Evolutionary conservation across 1,284 basidiomycete genomes (phyloP).

Genomic region (Cystobasidiaceae sp.): DNA sequence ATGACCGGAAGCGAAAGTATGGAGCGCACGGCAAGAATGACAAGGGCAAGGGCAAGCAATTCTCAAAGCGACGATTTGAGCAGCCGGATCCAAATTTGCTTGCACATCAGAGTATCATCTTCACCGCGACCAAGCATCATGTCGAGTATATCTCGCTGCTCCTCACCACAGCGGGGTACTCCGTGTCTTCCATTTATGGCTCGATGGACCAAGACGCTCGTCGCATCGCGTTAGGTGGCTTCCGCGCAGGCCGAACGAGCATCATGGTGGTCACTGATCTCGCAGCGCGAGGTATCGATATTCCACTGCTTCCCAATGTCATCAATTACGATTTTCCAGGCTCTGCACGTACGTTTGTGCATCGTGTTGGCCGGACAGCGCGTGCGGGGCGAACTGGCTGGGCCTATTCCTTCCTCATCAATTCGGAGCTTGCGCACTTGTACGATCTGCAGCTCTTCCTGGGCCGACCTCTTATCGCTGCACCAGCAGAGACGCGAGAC

Average conservation of each 20-base stretch:
- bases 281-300: conserved; percentile 92
- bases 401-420: conserved; percentile 90
- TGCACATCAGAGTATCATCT: conserved; percentile 89
- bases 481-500: conserved; percentile 34
- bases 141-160: conserved; percentile 88
- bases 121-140: conserved; percentile 98
- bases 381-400: conserved; percentile 89
- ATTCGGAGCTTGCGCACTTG: conserved; percentile 80
- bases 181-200: conserved; percentile 94
- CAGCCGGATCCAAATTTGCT: too few species aligned
- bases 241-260: conserved; percentile 74
- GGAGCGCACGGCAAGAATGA: too few species aligned
- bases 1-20: too few species aligned
- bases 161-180: conserved; percentile 76
- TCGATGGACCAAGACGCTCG: conserved; percentile 90
- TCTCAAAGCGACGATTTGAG: too few species aligned
- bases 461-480: conserved; percentile 62
- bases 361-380: conserved; percentile 94
- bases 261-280: conserved; percentile 96
- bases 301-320: conserved; percentile 89
- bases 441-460: conserved; percentile 92
- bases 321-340: conserved; percentile 98
- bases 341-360: conserved; percentile 87
- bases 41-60: too few species aligned
- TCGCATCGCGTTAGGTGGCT: conserved; percentile 82